Evolutionary conservation across 2,329 filamentous ascomycete species (phyloP).

Genomic region (Fusarium robinianum): DNA sequence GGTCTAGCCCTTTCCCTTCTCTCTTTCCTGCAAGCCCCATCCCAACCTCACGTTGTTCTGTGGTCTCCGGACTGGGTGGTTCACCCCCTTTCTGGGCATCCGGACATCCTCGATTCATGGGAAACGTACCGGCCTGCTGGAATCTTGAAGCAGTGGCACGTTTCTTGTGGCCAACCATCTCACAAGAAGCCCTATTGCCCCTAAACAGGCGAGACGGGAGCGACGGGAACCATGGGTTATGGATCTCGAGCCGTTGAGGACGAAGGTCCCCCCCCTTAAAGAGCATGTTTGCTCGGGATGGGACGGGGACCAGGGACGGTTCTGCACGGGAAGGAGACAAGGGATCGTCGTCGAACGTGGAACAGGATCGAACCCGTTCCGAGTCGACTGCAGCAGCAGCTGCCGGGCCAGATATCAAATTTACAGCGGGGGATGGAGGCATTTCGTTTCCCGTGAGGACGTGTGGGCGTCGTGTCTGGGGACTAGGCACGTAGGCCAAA

Average conservation of each 20-base stretch:
- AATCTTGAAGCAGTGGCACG: slow-evolving; percentile 21
- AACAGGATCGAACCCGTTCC: no score
- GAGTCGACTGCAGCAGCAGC: slow-evolving; percentile 6
- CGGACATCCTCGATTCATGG: slow-evolving; percentile 27
- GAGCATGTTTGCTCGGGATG: slow-evolving; percentile 1
- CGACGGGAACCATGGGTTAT: slow-evolving; percentile 37
- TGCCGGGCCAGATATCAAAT: slow-evolving; percentile 5
- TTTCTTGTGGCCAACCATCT: slow-evolving; percentile 38
- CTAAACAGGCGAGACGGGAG: slow-evolving; percentile 32
- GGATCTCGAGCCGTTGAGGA: slow-evolving; percentile 32
- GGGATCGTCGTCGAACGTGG: no score
- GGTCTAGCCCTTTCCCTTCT: slow-evolving; percentile 21
- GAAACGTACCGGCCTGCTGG: slow-evolving; percentile 29
- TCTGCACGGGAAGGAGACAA: not conserved
- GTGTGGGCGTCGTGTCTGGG: slow-evolving; percentile 19
- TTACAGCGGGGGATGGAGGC: slow-evolving; percentile 16
- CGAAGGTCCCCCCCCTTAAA: slow-evolving; percentile 25
- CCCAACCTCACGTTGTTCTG: slow-evolving; percentile 7
- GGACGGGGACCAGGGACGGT: slow-evolving; percentile 13
- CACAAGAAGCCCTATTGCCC: slow-evolving; percentile 28
- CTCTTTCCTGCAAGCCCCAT: slow-evolving; percentile 18
- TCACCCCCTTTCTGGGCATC: slow-evolving; percentile 32
- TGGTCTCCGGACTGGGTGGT: slow-evolving; percentile 20
- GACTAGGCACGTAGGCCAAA: no score
- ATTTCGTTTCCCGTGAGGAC: slow-evolving; percentile 20